A percentile compares a stretch with the other conserved stretches of the same genome.
Conservation (phyloP, 1,284 basidiomycete species). For the Macrocystidia cucumis region DNA sequence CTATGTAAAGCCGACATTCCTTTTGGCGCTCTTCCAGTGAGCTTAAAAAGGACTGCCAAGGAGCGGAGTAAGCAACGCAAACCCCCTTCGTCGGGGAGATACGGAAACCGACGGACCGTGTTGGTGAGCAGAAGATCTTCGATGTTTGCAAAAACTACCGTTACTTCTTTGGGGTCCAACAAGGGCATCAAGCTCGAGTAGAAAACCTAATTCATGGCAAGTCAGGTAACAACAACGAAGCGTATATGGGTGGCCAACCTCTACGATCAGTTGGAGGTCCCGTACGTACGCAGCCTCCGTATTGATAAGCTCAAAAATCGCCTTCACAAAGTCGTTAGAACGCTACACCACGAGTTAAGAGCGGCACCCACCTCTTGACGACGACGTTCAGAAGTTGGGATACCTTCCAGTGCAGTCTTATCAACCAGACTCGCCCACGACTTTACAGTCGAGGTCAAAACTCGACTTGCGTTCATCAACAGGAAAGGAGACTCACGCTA, state of each 20-base stretch:
- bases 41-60: constrained; percentile 64
- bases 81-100: constrained; percentile 6
- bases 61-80: constrained; percentile 6
- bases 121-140: constrained; percentile 87
- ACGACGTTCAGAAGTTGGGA: constrained; percentile 71
- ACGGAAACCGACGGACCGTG: too few relatives aligned
- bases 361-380: constrained; percentile 67
- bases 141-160: constrained; percentile 87
- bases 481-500: constrained; percentile 37
- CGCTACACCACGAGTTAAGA: neutral
- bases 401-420: constrained; percentile 69
- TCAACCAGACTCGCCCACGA: constrained; percentile 92
- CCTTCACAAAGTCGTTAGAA: constrained; percentile 25
- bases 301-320: constrained; percentile 87
- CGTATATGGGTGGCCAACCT: constrained; percentile 36
- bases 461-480: constrained; percentile 3
- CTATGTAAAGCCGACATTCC: constrained; percentile 84
- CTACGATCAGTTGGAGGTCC: constrained; percentile 85
- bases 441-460: constrained; percentile 24
- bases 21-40: constrained; percentile 88
- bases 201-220: constrained; percentile 41
- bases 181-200: constrained; percentile 72
- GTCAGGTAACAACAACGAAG: neutral
- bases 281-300: constrained; percentile 87
- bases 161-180: constrained; percentile 73